Conservation (phyloP, 2,329 filamentous ascomycete species). For the Epichloe coenophiala region DNA sequence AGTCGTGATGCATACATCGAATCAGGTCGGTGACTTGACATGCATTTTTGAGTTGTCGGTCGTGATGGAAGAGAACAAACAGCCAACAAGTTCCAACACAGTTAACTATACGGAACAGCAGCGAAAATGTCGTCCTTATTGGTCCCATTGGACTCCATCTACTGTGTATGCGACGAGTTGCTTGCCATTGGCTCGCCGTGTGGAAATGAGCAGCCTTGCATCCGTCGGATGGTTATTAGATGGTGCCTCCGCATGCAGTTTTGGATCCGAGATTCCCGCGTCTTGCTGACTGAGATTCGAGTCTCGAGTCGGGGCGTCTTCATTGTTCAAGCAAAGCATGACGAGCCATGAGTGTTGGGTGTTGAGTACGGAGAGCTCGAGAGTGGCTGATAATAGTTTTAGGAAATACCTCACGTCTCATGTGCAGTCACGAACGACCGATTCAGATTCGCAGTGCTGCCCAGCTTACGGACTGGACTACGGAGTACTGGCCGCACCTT, state of each 20-base stretch:
- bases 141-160: neutral
- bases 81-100: too few species aligned
- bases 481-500: conserved; percentile 1
- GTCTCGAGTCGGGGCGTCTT: neutral
- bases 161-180: neutral
- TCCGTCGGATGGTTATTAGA: neutral
- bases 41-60: too few species aligned
- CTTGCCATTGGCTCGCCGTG: neutral
- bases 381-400: too few species aligned
- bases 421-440: neutral
- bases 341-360: neutral
- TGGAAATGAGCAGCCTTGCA: neutral
- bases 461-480: too few species aligned
- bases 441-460: too few species aligned
- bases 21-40: neutral
- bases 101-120: neutral
- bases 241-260: neutral
- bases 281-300: too few species aligned
- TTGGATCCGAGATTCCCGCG: too few species aligned
- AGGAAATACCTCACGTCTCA: neutral
- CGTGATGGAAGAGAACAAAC: too few species aligned
- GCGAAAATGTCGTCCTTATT: neutral
- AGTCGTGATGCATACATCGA: neutral
- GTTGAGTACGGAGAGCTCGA: neutral
- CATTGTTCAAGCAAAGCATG: neutral